Percentiles rank a stretch among this genome's conserved stretches.
Conservation (phyloP, 2,329 filamentous ascomycete species). For the Pseudogymnoascus verrucosus region DNA sequence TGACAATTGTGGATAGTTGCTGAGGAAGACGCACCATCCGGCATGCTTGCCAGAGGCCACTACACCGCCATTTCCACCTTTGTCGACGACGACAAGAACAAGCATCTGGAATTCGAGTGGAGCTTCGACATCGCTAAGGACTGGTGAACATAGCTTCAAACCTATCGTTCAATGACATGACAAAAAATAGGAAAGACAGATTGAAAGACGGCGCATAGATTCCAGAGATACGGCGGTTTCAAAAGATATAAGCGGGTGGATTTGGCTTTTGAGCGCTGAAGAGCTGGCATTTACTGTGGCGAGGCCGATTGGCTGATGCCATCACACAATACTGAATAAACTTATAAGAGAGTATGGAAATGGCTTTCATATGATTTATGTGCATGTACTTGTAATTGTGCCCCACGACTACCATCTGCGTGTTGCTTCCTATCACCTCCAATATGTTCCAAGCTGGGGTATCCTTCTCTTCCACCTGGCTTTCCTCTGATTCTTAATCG, state of each 20-base stretch:
- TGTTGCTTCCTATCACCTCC: not conserved
- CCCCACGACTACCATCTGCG: not conserved
- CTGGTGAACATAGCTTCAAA: conserved; percentile 50
- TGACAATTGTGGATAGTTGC: conserved; percentile 52
- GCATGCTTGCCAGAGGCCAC: conserved; percentile 81
- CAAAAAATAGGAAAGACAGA: not conserved
- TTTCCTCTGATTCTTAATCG: not conserved
- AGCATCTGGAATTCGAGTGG: conserved; percentile 90
- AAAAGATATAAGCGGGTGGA: not conserved
- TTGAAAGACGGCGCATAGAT: not conserved
- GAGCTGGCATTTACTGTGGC: not conserved
- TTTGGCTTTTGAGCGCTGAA: conserved; percentile 3
- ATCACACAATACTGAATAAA: not conserved
- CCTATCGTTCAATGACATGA: not conserved
- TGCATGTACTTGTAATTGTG: not conserved
- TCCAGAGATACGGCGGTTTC: not conserved
- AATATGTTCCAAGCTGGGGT: not conserved
- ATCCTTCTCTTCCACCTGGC: not conserved
- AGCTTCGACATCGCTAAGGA: conserved; percentile 95
- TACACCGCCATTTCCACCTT: conserved; percentile 89
- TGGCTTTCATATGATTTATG: not conserved
- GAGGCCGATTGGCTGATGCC: not conserved
- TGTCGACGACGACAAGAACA: conserved; percentile 88
- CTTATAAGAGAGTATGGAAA: not conserved
- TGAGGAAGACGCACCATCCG: conserved; percentile 83